These are phyloP conservation scores for Colletotrichum orbiculare DNA, from an alignment of 2,329 filamentous ascomycete species.

Conservation along the genomic window DNA sequence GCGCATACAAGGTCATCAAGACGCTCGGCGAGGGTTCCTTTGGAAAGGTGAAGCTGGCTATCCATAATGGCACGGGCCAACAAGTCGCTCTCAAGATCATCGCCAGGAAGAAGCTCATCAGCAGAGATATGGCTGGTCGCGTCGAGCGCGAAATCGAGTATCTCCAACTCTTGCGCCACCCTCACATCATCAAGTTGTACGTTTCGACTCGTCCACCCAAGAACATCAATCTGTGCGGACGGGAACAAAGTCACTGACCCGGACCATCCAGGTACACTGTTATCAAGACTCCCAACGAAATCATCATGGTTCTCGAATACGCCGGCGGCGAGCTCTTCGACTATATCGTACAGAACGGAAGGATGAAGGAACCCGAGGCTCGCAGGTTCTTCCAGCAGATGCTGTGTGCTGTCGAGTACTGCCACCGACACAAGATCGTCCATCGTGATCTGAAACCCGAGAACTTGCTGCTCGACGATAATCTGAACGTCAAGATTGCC, in stretches of 20 bases:
- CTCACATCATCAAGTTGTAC: constrained; percentile 98
- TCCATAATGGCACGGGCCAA: constrained; percentile 90
- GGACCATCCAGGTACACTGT: constrained; percentile 81
- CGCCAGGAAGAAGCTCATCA: constrained; percentile 93
- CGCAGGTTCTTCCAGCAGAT: constrained; percentile 99
- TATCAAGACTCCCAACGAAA: constrained; percentile 92
- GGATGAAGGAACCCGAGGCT: constrained; percentile 91
- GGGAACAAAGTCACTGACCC: constrained; percentile 6
- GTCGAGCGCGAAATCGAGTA: constrained; percentile 99
- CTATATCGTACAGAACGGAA: constrained; percentile 94
- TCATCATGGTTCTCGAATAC: constrained; percentile 99
- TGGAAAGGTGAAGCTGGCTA: constrained; percentile 97
- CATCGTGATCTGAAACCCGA: constrained; percentile 98
- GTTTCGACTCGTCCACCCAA: constrained; percentile 42
- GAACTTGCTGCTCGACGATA: constrained; percentile 93
- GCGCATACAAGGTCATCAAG: constrained; percentile 89
- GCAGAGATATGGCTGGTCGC: constrained; percentile 95
- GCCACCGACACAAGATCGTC: constrained; percentile 98
- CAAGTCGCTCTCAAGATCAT: constrained; percentile 99
- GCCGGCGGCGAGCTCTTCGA: constrained; percentile 97
- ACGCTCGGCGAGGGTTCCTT: constrained; percentile 97
- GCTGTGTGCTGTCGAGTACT: constrained; percentile 98
- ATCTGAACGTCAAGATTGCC: constrained; percentile 98
- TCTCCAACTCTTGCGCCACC: constrained; percentile 92
- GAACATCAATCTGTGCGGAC: background rate